Conservation (phyloP, 495 filamentous ascomycete species). For the Lophium mytilinum region DNA sequence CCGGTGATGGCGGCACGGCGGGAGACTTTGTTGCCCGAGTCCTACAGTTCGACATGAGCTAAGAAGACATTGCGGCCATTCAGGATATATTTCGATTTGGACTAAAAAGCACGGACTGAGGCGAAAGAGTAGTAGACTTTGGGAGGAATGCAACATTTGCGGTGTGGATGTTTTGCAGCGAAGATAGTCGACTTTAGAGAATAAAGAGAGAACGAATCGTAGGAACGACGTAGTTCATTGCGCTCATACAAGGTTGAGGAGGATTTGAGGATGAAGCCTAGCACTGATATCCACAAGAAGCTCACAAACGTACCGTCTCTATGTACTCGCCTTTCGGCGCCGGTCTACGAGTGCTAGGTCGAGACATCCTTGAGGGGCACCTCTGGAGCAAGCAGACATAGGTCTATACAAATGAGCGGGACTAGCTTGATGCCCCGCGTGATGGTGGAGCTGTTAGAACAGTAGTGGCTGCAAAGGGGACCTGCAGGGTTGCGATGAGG, state of each 20-base stretch:
- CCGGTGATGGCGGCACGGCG: constrained; percentile 83
- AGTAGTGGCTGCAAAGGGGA: too few species aligned
- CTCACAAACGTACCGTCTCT: constrained; percentile 61
- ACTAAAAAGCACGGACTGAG: not conserved
- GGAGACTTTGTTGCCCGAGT: constrained; percentile 97
- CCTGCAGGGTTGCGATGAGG: too few species aligned
- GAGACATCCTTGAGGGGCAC: constrained; percentile 17
- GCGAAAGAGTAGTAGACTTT: not conserved
- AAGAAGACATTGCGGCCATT: not conserved
- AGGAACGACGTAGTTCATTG: too few species aligned
- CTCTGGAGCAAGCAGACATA: too few species aligned
- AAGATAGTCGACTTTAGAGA: not conserved
- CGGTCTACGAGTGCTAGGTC: constrained; percentile 39
- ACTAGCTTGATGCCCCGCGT: too few species aligned
- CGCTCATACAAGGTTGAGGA: too few species aligned
- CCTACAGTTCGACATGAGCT: constrained; percentile 40
- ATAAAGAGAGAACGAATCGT: not conserved
- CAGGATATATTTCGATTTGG: too few species aligned
- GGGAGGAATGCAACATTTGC: not conserved
- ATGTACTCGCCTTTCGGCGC: constrained; percentile 84
- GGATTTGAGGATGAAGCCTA: too few species aligned
- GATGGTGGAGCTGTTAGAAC: too few species aligned
- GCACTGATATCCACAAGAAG: too few species aligned
- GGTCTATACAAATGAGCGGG: too few species aligned
- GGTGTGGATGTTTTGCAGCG: not conserved